phyloP scores from a whole-genome alignment of 1,284 basidiomycete species.

The Boletellus deceptivus region DNA sequence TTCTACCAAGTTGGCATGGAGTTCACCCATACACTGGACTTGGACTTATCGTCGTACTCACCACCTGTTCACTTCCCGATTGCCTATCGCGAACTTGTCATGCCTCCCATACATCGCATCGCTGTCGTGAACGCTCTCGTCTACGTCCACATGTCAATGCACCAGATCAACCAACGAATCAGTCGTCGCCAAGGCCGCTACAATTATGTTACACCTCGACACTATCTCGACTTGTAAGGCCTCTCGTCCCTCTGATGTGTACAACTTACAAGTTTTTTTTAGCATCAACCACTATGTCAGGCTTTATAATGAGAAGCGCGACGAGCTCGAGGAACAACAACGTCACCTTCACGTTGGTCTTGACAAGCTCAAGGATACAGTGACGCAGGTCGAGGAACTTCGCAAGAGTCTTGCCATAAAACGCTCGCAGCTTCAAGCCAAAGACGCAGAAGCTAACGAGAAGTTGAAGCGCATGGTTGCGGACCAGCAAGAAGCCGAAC shows the following conservation, averaged over 20 bases:
- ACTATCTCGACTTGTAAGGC: conserved; percentile 98
- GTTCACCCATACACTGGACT: conserved; percentile 88
- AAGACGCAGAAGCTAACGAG: conserved; percentile 93
- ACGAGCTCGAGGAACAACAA: conserved; percentile 98
- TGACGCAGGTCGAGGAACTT: conserved; percentile 94
- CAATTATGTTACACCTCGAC: conserved; percentile 97
- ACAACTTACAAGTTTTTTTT: conserved; percentile 13
- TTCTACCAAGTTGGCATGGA: conserved; percentile 96
- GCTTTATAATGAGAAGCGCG: conserved; percentile 97
- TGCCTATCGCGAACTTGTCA: conserved; percentile 76
- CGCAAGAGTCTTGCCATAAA: conserved; percentile 95
- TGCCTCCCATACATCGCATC: conserved; percentile 82
- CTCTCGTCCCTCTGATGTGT: conserved; percentile 8
- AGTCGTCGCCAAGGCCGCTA: conserved; percentile 91
- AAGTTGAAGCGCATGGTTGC: conserved; percentile 98
- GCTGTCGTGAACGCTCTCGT: conserved; percentile 95
- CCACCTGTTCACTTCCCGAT: conserved; percentile 84
- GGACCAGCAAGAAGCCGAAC: conserved; percentile 98
- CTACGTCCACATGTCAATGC: conserved; percentile 87
- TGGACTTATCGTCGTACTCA: conserved; percentile 79
- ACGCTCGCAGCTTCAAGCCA: conserved; percentile 88
- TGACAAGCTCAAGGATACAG: conserved; percentile 95
- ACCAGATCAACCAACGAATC: conserved; percentile 86
- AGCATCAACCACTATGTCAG: conserved; percentile 97
- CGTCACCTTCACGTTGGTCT: conserved; percentile 98